Evolutionary conservation across 768 basidiomycete species (phyloP), one percentile per base, ranked within the genome.

Genomic region (Suillus cothurnatus): DNA sequence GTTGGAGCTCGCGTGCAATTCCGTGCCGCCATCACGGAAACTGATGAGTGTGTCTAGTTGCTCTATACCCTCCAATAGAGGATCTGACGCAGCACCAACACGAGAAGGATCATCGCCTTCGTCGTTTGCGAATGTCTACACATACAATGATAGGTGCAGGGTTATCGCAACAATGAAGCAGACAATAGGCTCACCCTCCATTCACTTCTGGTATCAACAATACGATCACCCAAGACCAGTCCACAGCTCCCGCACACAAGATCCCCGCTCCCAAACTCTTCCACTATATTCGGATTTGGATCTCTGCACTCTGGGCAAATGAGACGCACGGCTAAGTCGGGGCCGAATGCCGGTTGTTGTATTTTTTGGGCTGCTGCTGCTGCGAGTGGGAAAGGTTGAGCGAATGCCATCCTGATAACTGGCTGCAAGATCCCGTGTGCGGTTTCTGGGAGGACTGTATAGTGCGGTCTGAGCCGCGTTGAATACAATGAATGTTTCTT

Each of bases 101-200:
- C 97, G 97, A 70, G 97, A 99, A 68, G 97, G 97, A 77, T 99
- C 97, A 76, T 98, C 97, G 67, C 97, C 96, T 82, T 99, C 97
- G 72, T 98, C 97, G 75, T 99, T 97, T 69, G 97, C 97, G 78
- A 99, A 99, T 67, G 97, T 99, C 93, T 98, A 81, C n/a, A 66
- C 59, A 61, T 17, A 53, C 64, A 56, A 62, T 14, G 28, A 71
- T 63, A 73, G 67, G 65, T 76, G 70, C 72, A 73, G 68, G 49
- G 47, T 31, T 55, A 64, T 32, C 52, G 64, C 60, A 58, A 43
- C 61, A 66, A 50, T 38, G 69, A 69, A 66, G 62, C 34, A 63
- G n/a, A 56, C 45, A 36, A 65, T 61, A 34, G 65, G 7, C 92
- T 83, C 82, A 93, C 92, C 83, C 90, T 82, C 93, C 96, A 99